These are phyloP conservation scores for Trypethelium eluteriae DNA, from an alignment of 495 filamentous ascomycete species.

Conservation along the genomic window DNA sequence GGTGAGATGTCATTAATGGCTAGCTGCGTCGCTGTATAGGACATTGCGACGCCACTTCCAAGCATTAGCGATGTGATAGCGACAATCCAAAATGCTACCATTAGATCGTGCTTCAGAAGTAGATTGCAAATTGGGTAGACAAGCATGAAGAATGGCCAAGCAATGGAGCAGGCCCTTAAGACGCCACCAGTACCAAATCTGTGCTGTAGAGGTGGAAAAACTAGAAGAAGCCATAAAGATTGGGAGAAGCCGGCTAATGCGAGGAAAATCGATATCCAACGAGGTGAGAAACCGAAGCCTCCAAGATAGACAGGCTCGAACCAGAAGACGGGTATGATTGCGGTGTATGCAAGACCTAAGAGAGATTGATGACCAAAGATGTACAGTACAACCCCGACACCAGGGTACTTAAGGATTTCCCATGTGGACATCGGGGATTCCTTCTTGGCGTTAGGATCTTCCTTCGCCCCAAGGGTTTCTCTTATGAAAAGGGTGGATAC, in stretches of 20 bases:
- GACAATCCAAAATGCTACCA: slow-evolving; percentile 49
- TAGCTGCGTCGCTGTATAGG: slow-evolving; percentile 60
- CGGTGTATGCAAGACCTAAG: slow-evolving; percentile 57
- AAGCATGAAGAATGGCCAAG: slow-evolving; percentile 53
- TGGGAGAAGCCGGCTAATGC: slow-evolving; percentile 52
- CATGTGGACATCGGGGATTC: slow-evolving; percentile 40
- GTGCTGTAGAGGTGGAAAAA: slow-evolving; percentile 54
- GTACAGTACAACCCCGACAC: slow-evolving; percentile 54
- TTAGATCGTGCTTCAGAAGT: slow-evolving; percentile 40
- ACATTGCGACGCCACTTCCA: slow-evolving; percentile 58
- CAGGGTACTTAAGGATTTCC: slow-evolving; percentile 52
- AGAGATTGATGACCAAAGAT: slow-evolving; percentile 55
- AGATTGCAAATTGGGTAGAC: slow-evolving; percentile 45
- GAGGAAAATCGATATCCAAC: slow-evolving; percentile 54
- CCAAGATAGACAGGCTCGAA: slow-evolving; percentile 49
- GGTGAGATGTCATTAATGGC: slow-evolving; percentile 62
- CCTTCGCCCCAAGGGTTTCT: slow-evolving; percentile 39
- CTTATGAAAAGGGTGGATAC: slow-evolving; percentile 46
- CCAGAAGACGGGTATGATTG: slow-evolving; percentile 56
- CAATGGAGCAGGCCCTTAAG: slow-evolving; percentile 44
- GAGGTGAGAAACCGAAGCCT: slow-evolving; percentile 52
- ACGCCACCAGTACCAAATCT: slow-evolving; percentile 55
- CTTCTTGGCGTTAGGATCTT: slow-evolving; percentile 26
- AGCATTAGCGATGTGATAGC: slow-evolving; percentile 36
- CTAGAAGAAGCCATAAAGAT: slow-evolving; percentile 55